These are phyloP conservation scores for Sporisorium iseilematis-ciliati DNA, from an alignment of 1,284 basidiomycete genomes.

Conservation along the genomic window DNA sequence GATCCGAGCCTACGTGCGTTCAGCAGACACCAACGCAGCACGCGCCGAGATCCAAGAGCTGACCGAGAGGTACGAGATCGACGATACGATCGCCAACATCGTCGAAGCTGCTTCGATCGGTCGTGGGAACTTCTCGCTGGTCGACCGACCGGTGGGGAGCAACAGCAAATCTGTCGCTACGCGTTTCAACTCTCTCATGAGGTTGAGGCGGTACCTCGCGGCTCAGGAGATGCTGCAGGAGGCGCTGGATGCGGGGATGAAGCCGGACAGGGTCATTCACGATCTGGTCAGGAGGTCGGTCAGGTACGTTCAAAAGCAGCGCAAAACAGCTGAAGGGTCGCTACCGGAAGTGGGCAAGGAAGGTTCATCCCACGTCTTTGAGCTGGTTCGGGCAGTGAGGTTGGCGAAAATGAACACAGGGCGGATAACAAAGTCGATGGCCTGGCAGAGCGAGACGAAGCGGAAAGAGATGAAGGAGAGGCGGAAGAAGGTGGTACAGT, in stretches of 20 bases:
- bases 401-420: conserved; percentile 11
- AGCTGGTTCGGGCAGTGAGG: conserved; percentile 14
- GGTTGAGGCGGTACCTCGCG: conserved; percentile 22
- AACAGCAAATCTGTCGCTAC: conserved; percentile 37
- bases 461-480: conserved; percentile 23
- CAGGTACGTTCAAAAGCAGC: conserved; percentile 23
- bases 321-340: background rate
- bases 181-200: conserved; percentile 37
- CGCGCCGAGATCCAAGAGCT: conserved; percentile 36
- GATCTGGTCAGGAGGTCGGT: conserved; percentile 24
- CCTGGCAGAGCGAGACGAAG: background rate
- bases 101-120: conserved; percentile 40
- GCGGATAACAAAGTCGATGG: conserved; percentile 12
- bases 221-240: conserved; percentile 42
- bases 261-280: conserved; percentile 32
- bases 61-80: conserved; percentile 20
- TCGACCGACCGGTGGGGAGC: conserved; percentile 19
- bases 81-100: conserved; percentile 42
- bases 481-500: conserved; percentile 27
- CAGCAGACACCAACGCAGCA: conserved; percentile 19
- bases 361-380: conserved; percentile 12
- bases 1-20: conserved; percentile 39
- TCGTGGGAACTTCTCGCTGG: conserved; percentile 15
- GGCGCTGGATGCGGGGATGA: conserved; percentile 30
- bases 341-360: background rate